Evolutionary conservation across 2,329 filamentous ascomycete genomes (phyloP).

Genomic region (Colletotrichum scovillei): DNA sequence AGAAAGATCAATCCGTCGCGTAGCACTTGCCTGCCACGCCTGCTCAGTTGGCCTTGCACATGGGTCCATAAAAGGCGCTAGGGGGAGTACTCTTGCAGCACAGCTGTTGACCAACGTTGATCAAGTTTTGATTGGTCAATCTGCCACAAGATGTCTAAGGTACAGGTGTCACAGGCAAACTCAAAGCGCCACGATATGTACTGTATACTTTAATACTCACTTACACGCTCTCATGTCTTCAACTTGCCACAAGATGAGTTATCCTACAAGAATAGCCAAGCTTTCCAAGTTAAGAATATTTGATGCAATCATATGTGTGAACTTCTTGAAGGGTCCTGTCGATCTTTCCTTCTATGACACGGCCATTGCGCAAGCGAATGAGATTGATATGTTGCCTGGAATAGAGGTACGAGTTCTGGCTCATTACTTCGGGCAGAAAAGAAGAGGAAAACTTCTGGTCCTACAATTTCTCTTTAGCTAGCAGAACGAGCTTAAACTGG

Average conservation of each 20-base stretch:
- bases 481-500: too few relatives aligned
- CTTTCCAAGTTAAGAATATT: neutral
- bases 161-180: neutral
- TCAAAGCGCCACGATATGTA: neutral
- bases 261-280: neutral
- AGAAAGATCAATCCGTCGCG: conserved; percentile 32
- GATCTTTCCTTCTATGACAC: too few relatives aligned
- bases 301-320: too few relatives aligned
- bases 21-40: neutral
- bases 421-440: too few relatives aligned
- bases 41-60: conserved; percentile 22
- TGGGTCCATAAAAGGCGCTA: conserved; percentile 6
- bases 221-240: neutral
- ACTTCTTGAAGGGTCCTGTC: too few relatives aligned
- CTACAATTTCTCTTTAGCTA: too few relatives aligned
- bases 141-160: rapidly evolving
- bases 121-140: conserved; percentile 17
- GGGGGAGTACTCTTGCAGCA: conserved; percentile 13
- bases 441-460: too few relatives aligned
- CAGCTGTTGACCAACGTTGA: neutral
- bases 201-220: neutral
- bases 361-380: too few relatives aligned
- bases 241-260: too few relatives aligned
- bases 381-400: too few relatives aligned
- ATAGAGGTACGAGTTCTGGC: too few relatives aligned